Evolutionary conservation across 1,284 basidiomycete species (phyloP), one percentile per base, ranked within the genome.

Genomic region (Bjerkandera adusta): DNA sequence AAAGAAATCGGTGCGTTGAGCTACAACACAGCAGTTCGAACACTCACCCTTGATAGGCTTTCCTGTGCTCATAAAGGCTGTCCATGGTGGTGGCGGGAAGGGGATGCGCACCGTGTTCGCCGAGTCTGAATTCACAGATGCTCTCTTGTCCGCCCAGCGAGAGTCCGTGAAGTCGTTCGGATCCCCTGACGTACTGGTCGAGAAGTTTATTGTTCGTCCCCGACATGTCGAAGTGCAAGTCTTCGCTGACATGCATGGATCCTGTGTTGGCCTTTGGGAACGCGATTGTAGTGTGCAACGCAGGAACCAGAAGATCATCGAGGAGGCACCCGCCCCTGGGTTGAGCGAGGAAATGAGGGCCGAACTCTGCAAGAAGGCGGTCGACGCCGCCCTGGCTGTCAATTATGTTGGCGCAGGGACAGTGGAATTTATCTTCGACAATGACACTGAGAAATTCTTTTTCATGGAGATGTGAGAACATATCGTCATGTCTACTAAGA

Each of bases 21-120:
- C 22, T 21, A 3, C 21, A 8, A 10, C 34, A 16, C 45, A 24
- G 8, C 39, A 20, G 18, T 36, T 11, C 35, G 4, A 39, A 4
- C 16, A 11, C 35, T 37, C 15, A 40, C 25, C 29, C 11, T 22
- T n/a, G n/a, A 11, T 20, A 85, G 83, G 83, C 13, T 97, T 95
- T 69, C 96, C 95, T 10, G 89, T 94, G 20, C 75, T 95, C 50
- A 96, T 97, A 71, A 97, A 97, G 65, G 94, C 95, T 21, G 89
- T 95, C 36, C 92, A 97, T 67, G 96, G 96, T 22, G 96, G 95
- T 44, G 95, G 96, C 48, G 95, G 96, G 13, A 93, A 97, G 63
- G 96, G 96, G 52, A 97, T 98, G 96, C 87, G 94, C 50, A 85
- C 86, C 21, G 95, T 97, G 22, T 75, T 76, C 21, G 70, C 77